Evolutionary conservation across 2,329 filamentous ascomycete species (phyloP), one percentile per base, ranked within the genome.

Genomic region (Dothidotthia symphoricarpi): DNA sequence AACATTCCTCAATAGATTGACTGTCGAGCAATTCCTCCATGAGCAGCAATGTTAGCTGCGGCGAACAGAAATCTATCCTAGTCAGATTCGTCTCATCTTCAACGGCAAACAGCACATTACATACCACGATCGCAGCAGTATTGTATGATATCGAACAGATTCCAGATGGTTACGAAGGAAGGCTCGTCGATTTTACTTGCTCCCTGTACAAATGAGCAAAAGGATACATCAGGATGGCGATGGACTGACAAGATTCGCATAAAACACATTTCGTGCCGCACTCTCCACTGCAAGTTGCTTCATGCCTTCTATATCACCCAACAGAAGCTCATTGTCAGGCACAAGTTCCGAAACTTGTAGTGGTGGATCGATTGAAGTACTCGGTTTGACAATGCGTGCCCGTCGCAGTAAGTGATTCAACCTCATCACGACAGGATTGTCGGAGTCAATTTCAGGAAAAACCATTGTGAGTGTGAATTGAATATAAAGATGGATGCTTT

Each of bases 21-120:
- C 89, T 95, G 66, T 98, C 94, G 16, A 98, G 77, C 1, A 98
- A 78, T 67, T 97, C 93, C 64, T 99, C 93, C 14, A 96, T 82
- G 12, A 98, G 80, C 78, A 87, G 90, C 58, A 95, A 89, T 6
- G 93, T 76, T 7, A 98, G 74, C 13, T 85, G 86, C 0, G 88
- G 81, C 49, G 95, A 89, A 53, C 80, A 83, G 54, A 78, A 59
- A 9, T 68, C 71, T 69, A 68, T 42, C 2, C 1, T n/a, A 7
- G 32, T 59, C 32, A 57, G 49, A 12, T 17, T 2, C 8, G 11
- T 4, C 6, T 16, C 6, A 4, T 6, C 5, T 16, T 13, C 8
- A 28, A 12, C 4, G 6, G 17, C 2, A 7, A 8, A 13, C 22
- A 19, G 63, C 73, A 82, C 10, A 17, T 62, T 74, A 82, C 70